These are phyloP conservation scores for Gleditsia sinensis DNA, from an alignment of 306 rosid species.

Conservation along the genomic window DNA sequence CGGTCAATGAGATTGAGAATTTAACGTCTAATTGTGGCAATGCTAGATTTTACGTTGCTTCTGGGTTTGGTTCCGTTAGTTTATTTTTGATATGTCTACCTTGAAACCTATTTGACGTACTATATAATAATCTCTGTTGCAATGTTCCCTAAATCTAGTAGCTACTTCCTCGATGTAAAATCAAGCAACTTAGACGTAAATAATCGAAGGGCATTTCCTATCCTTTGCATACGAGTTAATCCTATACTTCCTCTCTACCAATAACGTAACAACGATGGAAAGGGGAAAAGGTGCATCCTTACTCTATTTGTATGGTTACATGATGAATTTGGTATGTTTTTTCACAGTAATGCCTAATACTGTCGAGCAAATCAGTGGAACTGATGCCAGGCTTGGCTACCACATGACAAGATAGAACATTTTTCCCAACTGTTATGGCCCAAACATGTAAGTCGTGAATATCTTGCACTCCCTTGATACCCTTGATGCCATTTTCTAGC, in stretches of 20 bases:
- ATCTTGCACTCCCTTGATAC: constrained; percentile 70
- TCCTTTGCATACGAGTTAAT: not conserved
- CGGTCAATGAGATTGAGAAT: constrained; percentile 29
- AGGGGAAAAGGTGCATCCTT: constrained; percentile 23
- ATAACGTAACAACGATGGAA: not conserved
- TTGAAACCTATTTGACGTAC: not conserved
- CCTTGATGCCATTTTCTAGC: constrained; percentile 61
- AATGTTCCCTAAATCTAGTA: not conserved
- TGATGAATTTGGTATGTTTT: constrained; percentile 56
- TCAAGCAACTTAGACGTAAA: not conserved
- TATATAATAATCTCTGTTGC: not conserved
- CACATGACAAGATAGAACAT: constrained; percentile 76
- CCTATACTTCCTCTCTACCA: not conserved
- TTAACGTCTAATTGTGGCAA: constrained; percentile 29
- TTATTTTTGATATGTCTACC: constrained; percentile 5
- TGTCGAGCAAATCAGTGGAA: constrained; percentile 49
- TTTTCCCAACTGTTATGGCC: constrained; percentile 81
- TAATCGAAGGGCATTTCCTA: not conserved
- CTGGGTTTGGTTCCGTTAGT: constrained; percentile 18
- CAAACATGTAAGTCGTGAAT: constrained; percentile 85
- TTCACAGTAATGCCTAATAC: constrained; percentile 66
- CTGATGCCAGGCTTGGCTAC: constrained; percentile 56
- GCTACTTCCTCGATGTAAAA: not conserved
- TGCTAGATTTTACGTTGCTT: constrained; percentile 24
- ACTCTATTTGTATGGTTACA: constrained; percentile 85